phyloP scores from a whole-genome alignment of 2,329 filamentous ascomycete genomes.

The Xylariaceae sp. region DNA sequence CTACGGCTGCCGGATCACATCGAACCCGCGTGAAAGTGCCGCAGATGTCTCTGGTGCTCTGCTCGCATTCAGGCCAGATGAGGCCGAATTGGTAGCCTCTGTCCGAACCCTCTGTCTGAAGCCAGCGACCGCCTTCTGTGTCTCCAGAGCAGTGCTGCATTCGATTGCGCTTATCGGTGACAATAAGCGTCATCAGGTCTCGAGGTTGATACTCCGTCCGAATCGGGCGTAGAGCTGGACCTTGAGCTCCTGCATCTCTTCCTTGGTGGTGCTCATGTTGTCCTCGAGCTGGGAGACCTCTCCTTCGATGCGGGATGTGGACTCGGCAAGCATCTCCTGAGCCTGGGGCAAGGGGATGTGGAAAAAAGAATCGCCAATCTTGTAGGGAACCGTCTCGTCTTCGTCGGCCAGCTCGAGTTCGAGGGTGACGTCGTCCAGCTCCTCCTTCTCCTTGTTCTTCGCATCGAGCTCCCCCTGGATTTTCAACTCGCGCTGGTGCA shows the following conservation, averaged over 20 bases:
- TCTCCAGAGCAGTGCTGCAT: neutral
- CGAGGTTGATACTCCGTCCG: constrained; percentile 93
- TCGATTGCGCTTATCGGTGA: neutral
- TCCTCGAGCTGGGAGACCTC: constrained; percentile 75
- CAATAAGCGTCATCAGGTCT: constrained; percentile 68
- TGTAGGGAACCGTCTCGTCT: constrained; percentile 90
- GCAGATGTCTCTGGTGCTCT: too few relatives aligned
- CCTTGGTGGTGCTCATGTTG: constrained; percentile 67
- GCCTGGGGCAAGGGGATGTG: constrained; percentile 79
- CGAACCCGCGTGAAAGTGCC: too few relatives aligned
- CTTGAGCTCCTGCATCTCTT: constrained; percentile 88
- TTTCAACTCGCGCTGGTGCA: constrained; percentile 79
- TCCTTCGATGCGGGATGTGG: constrained; percentile 69
- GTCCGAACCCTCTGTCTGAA: too few relatives aligned
- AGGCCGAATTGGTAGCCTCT: too few relatives aligned
- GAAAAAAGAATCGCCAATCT: constrained; percentile 94
- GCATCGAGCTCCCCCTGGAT: constrained; percentile 76
- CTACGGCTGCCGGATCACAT: too few relatives aligned
- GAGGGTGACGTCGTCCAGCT: constrained; percentile 84
- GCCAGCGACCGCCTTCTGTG: neutral
- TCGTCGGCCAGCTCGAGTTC: constrained; percentile 95
- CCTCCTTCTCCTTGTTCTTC: constrained; percentile 96
- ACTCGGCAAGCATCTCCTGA: constrained; percentile 73
- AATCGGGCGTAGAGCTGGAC: constrained; percentile 91
- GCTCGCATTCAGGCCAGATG: too few relatives aligned